Evolutionary conservation across 2,329 filamentous ascomycete species (phyloP).

Genomic region (Scytalidium lignicola): DNA sequence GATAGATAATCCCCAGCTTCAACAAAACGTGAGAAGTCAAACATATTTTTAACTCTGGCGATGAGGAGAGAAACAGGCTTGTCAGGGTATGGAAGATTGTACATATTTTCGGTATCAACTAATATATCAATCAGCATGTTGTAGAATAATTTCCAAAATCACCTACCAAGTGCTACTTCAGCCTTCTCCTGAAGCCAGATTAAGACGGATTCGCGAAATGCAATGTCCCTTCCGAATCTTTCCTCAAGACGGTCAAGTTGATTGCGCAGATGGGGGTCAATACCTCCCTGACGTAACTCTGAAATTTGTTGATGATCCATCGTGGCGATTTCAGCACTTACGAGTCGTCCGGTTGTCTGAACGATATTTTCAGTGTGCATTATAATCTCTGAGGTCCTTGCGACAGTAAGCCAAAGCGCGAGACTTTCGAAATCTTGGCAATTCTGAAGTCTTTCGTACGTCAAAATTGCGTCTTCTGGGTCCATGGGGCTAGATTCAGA

Average conservation of each 20-base stretch:
- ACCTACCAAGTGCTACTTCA: neutral
- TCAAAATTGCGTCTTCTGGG: neutral
- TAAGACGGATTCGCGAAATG: neutral
- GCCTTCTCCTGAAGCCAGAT: neutral
- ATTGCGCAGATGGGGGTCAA: neutral
- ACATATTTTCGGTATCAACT: neutral
- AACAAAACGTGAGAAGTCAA: neutral
- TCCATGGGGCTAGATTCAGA: neutral
- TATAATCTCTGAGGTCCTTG: neutral
- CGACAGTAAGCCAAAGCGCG: neutral
- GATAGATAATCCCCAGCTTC: neutral
- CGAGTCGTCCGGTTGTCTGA: neutral
- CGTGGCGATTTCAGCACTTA: neutral
- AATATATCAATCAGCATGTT: too few species aligned
- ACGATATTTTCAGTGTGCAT: neutral
- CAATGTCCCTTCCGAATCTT: neutral
- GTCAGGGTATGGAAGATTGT: neutral
- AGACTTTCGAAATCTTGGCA: neutral
- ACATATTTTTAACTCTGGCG: neutral
- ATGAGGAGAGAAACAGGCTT: neutral
- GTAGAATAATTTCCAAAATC: too few species aligned
- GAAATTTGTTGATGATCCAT: neutral
- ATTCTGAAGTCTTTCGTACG: neutral
- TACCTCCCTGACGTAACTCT: neutral
- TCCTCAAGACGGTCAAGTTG: neutral